phyloP scores from a whole-genome alignment of 495 filamentous ascomycete species.

The Evernia prunastri region DNA sequence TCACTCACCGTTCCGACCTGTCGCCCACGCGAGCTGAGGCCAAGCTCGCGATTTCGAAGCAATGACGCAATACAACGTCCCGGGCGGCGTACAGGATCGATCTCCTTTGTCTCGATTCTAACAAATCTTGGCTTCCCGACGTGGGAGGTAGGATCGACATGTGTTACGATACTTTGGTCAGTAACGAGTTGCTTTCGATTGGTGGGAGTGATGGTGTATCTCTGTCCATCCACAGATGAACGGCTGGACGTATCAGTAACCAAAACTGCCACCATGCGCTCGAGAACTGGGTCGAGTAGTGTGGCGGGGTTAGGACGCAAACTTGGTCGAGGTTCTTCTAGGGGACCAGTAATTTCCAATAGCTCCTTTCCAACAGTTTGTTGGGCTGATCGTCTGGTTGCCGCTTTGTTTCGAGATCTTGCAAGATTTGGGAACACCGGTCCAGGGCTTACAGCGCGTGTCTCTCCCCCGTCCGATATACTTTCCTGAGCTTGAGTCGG shows the following conservation, averaged over 20 bases:
- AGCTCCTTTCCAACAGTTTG: neutral
- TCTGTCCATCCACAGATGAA: neutral
- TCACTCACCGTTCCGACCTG: slow-evolving; percentile 12
- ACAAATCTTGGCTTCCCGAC: neutral
- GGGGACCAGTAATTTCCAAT: neutral
- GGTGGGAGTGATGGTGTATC: neutral
- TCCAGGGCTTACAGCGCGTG: neutral
- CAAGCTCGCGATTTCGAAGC: slow-evolving; percentile 25
- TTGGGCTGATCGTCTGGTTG: neutral
- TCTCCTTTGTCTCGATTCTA: slow-evolving; percentile 11
- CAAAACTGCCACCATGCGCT: neutral
- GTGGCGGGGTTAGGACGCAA: neutral
- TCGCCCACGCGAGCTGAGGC: slow-evolving; percentile 4
- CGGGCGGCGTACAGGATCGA: slow-evolving; percentile 15
- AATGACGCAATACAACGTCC: slow-evolving; percentile 8
- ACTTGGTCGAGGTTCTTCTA: neutral
- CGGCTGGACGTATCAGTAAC: neutral
- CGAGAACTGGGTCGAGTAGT: slow-evolving; percentile 7
- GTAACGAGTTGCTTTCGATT: slow-evolving; percentile 1
- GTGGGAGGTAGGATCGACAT: neutral
- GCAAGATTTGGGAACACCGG: neutral
- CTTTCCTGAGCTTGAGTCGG: neutral
- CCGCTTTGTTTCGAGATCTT: neutral
- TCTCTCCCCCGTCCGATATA: neutral
- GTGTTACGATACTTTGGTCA: neutral